Evolutionary conservation across 345 rosid genomes (phyloP), one percentile per base, ranked within the genome.

Genomic region (Noccaea bulbosa): DNA sequence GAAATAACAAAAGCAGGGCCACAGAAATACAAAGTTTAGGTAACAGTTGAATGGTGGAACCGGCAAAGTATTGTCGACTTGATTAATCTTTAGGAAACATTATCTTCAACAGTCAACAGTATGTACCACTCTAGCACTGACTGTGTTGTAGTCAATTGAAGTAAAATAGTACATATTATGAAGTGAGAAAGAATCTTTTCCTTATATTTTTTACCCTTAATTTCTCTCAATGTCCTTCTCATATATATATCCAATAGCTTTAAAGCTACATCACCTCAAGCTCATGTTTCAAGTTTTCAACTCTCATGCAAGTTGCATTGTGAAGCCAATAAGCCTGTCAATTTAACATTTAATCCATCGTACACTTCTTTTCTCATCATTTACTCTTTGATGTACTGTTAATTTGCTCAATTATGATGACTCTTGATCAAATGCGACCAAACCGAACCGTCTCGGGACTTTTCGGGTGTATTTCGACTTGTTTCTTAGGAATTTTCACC

Each of bases 91-190:
- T 73, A 9, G 37, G 48, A 59, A 66, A 74, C 68, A 59, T 50
- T 67, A 74, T 74, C 78, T 74, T 74, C 0, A 74, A 66, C 72
- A 50, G 67, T 73, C 22, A 59, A 51, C 56, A 67, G 78, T 60
- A 67, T 60, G 62, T 41, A 67, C 69, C 78, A 74, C 78, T 67
- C 33, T 1, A 7, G n/a, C 78, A 67, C 40, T 51, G 62, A 39
- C 54, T 73, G 8, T 74, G 10, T 66, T 66, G 47, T 40, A 22
- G 72, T 74, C 52, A 57, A 49, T 52, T 65, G 52, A 65, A 12
- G 15, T 35, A 57, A 34, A 49, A 47, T 16, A 72, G 15, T 27
- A 27, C 30, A 27, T 27, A 27, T 27, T 16, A 11, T 14, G 22
- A 72, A 64, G 20, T 55, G 58, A 64, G 62, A 63, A 65, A 57